Evolutionary conservation across 768 basidiomycete species (phyloP).

Genomic region (Phaeolepiota aurea): DNA sequence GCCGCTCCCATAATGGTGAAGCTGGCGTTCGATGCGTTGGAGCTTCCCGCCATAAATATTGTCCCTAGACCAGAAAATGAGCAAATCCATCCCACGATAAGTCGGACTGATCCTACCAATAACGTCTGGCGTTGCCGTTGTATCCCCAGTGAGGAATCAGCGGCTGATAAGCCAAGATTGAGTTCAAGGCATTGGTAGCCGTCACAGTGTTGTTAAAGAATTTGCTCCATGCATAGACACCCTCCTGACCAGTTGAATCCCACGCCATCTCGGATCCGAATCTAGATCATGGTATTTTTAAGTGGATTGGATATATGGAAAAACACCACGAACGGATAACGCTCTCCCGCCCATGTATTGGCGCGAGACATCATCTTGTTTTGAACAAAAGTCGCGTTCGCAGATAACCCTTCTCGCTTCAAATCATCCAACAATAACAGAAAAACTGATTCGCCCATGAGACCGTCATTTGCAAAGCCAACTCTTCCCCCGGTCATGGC

Average conservation of each 20-base stretch:
- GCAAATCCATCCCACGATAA: not conserved
- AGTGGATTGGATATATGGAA: not conserved
- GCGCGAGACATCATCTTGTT: constrained; percentile 37
- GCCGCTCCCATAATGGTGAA: constrained; percentile 52
- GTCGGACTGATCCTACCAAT: constrained; percentile 35
- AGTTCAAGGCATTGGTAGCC: constrained; percentile 43
- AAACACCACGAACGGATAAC: constrained; percentile 36
- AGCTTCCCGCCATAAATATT: constrained; percentile 50
- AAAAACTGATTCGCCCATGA: constrained; percentile 53
- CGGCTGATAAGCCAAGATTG: constrained; percentile 49
- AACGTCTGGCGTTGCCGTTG: constrained; percentile 50
- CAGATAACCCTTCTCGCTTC: constrained; percentile 39
- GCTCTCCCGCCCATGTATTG: constrained; percentile 34
- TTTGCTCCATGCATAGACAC: constrained; percentile 45
- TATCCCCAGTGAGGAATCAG: constrained; percentile 55
- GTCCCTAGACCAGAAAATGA: constrained; percentile 31
- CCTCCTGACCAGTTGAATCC: constrained; percentile 51
- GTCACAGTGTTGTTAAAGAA: constrained; percentile 46
- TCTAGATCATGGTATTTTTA: constrained; percentile 15
- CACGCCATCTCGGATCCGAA: constrained; percentile 57
- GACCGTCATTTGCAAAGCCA: constrained; percentile 35
- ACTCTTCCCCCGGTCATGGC: constrained; percentile 37
- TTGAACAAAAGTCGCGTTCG: constrained; percentile 38
- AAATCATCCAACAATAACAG: constrained; percentile 38
- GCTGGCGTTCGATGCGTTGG: constrained; percentile 45